Evolutionary conservation across 2,329 filamentous ascomycete genomes (phyloP), one percentile per base, ranked within the genome.

Genomic region (Byssochlamys sp.): DNA sequence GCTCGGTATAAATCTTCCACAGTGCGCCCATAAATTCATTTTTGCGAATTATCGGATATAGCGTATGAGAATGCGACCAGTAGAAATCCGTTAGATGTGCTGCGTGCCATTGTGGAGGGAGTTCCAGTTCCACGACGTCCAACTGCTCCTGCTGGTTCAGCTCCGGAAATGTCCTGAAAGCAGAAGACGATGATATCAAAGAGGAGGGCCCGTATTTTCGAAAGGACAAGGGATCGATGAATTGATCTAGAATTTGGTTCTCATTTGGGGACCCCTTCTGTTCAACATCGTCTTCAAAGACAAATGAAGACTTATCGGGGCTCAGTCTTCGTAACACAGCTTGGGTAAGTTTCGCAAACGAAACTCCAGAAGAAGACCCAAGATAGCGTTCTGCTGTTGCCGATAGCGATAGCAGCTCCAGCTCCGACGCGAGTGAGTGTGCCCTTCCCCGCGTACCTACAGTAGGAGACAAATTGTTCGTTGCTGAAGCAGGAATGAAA

Each of bases 41-140:
- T 9, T 69, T 67, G 2, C 70, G 63, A 2, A 78, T 54, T n/a
- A 78, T 73, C 0, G 77, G 77, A 53, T 79, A 79, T 0, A 79
- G 61, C 0, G 77, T 79, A 54, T 78, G 75, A 1, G 74, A 77
- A 59, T 79, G 77, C 0, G 75, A 72, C 62, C 78, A 79, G 63
- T 79, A 79, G 53, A 77, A 78, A 11, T 73, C 69, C 3, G 74
- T 68, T 26, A 75, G 63, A 25, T 66, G 65, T 19, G 62, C 60
- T 2, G 72, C 73, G 64, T 53, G 65, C 31, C 52, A 66, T 58
- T 52, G 69, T 35, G 39, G 14, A 19, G 39, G 39, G 5, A 45
- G 39, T 14, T 45, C 39, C 4, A 45, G 14, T 19, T 45, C 39
- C 39, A 45, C 4, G n/a, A 45, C 19, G n/a, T 45, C 39, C 39